Conservation (phyloP, 306 rosid genomes). For the Fagus crenata region DNA sequence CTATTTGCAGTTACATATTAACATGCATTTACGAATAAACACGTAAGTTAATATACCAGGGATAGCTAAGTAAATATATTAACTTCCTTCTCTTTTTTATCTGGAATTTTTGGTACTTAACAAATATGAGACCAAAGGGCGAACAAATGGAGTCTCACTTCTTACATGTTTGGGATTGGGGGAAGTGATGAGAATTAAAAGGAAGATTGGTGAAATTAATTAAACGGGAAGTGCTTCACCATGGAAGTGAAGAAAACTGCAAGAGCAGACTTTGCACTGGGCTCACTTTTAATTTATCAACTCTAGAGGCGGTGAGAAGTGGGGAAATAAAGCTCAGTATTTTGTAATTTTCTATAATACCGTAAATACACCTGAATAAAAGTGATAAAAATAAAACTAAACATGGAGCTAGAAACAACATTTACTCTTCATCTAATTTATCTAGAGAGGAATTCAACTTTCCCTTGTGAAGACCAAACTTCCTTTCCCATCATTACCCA, state of each 20-base stretch:
- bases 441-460: background rate
- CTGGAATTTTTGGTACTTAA: background rate
- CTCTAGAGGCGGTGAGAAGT: background rate
- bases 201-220: background rate
- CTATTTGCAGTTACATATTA: background rate
- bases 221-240: background rate
- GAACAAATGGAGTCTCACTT: background rate
- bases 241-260: background rate
- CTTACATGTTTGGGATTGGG: background rate
- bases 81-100: background rate
- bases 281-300: background rate
- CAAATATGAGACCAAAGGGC: background rate
- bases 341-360: background rate
- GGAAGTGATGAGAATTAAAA: slow-evolving; percentile 1
- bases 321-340: too few relatives aligned
- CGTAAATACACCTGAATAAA: background rate
- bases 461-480: background rate
- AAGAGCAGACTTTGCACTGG: slow-evolving; percentile 3
- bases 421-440: background rate
- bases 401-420: background rate
- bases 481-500: background rate
- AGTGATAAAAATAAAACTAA: background rate
- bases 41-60: background rate
- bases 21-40: background rate
- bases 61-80: background rate